Evolutionary conservation across 352 stramenopile genomes (phyloP), one percentile per base, ranked within the genome.

Genomic region (Pythium phragmiticola): DNA sequence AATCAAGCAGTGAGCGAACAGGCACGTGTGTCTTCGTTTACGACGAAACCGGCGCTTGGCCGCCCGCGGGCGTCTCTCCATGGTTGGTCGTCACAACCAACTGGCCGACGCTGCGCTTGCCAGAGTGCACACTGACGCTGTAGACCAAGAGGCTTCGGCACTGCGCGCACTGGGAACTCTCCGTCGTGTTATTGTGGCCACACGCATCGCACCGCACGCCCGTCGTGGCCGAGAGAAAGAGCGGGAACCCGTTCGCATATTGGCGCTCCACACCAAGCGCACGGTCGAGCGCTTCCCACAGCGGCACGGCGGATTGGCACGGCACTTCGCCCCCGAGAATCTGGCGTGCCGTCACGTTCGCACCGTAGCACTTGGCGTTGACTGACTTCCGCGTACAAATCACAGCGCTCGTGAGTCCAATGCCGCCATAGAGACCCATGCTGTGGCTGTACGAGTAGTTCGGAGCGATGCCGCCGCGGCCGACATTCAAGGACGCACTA

Each of bases 381-480:
- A 92, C 63, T 37, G 81, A 84, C 64, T 89, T 89, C 42, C 84
- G 78, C 6, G 84, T 89, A 51, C 81, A 88, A 49, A 92, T 90
- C 36, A 90, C 71, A 12, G 76, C 84, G 51, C 84, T 79, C 5
- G 78, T 82, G 49, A 92, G 70, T 0, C 81, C 83, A 53, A 90
- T 87, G 36, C 83, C 83, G 23, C 80, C 83, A 66, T 90, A 92
- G 9, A 92, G 70, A 0, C 83, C 83, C 51, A 80, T 82, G 54
- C 80, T 90, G 67, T 92, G 83, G 50, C 78, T 89, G 69, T 92
- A 92, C 60, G 80, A 90, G 68, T 90, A 92, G 64, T 92, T 92
- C 11, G 84, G 81, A 2, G 82, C 84, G 59, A 90, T 66, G 17
- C 81, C 82, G 23, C 75, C 81, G 21, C 65, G 60, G 12, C 84